phyloP scores from a whole-genome alignment of 306 rosid genomes.

The Begonia peltatifolia region DNA sequence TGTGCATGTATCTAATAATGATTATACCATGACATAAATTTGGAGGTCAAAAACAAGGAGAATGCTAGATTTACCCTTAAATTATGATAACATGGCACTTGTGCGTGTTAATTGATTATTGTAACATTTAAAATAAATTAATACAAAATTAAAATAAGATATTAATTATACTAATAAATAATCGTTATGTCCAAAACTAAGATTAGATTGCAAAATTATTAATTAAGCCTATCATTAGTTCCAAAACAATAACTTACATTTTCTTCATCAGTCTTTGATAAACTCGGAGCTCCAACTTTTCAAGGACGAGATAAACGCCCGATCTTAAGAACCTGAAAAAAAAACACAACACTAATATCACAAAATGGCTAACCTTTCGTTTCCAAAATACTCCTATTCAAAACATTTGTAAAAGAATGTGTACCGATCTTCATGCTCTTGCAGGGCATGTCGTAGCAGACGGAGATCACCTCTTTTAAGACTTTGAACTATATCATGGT shows the following conservation, averaged over 20 bases:
- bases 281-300: conserved; percentile 93
- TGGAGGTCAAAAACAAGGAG: too few species aligned
- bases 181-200: too few species aligned
- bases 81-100: too few species aligned
- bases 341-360: conserved; percentile 3
- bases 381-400: conserved; percentile 2
- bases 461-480: conserved; percentile 86
- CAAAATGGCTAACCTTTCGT: background rate
- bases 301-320: conserved; percentile 92
- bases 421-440: conserved; percentile 75
- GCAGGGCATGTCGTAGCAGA: conserved; percentile 78
- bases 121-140: too few species aligned
- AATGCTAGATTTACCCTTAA: too few species aligned
- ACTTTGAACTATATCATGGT: conserved; percentile 54
- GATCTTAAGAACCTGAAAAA: conserved; percentile 74
- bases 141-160: too few species aligned
- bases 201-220: too few species aligned
- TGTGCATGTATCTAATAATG: too few species aligned
- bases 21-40: too few species aligned
- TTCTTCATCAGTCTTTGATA: conserved; percentile 92
- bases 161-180: too few species aligned
- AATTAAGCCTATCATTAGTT: too few species aligned
- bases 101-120: too few species aligned
- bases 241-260: conserved; percentile 34
- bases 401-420: background rate